Conservation (phyloP, 1,139 yeast species). For the Lodderomyces elongisporus region DNA sequence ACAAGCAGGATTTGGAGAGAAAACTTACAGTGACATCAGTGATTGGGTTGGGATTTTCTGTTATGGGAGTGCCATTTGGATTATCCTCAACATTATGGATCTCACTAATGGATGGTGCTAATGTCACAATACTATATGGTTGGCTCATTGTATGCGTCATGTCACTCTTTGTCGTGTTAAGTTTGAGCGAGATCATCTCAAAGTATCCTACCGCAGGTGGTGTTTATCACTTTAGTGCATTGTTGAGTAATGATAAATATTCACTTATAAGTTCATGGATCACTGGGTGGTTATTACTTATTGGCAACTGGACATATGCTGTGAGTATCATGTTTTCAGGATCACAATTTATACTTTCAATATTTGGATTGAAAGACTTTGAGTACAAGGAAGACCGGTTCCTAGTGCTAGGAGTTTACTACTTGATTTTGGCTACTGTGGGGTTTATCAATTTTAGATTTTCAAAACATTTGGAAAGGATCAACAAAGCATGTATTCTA, state of each 20-base stretch:
- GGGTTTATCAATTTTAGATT: constrained; percentile 60
- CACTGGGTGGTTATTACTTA: constrained; percentile 68
- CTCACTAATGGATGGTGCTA: constrained; percentile 67
- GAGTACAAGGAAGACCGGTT: constrained; percentile 55
- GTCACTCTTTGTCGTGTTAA: constrained; percentile 57
- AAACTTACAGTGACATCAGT: constrained; percentile 63
- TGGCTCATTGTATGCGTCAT: constrained; percentile 62
- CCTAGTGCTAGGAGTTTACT: constrained; percentile 53
- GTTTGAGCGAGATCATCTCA: constrained; percentile 66
- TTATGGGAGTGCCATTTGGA: constrained; percentile 78
- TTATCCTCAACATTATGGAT: constrained; percentile 67
- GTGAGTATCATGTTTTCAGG: constrained; percentile 72
- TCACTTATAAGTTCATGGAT: constrained; percentile 61
- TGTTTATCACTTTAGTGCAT: constrained; percentile 71
- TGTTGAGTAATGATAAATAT: constrained; percentile 54
- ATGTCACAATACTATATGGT: constrained; percentile 66
- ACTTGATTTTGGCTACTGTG: constrained; percentile 50
- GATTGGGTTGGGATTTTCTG: constrained; percentile 67
- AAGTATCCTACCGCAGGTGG: constrained; percentile 74
- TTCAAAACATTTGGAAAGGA: constrained; percentile 53
- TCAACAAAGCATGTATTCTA: constrained; percentile 61
- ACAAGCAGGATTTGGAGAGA: constrained; percentile 63
- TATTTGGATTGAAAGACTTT: constrained; percentile 56
- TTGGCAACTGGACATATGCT: constrained; percentile 76
- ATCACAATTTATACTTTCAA: constrained; percentile 62